Conservation (phyloP, 257 asterid species). For the Fraxinus pennsylvanica region DNA sequence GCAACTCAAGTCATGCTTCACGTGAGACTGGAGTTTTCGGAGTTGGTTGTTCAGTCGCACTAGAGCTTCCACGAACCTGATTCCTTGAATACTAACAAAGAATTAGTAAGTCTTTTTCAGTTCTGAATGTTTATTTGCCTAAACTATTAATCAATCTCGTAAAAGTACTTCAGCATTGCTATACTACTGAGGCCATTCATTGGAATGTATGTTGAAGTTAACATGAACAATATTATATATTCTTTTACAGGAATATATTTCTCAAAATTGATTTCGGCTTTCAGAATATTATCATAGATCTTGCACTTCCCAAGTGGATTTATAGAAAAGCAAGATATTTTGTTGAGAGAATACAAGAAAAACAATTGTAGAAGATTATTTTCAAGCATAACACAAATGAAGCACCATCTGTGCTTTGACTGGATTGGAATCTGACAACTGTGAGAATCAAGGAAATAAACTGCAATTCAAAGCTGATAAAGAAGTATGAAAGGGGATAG, state of each 20-base stretch:
- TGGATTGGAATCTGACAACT: not conserved
- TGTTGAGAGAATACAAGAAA: not conserved
- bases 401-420: not conserved
- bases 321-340: not conserved
- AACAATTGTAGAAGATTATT: not conserved
- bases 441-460: not conserved
- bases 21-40: not conserved
- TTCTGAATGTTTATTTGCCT: not conserved
- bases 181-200: not conserved
- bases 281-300: not conserved
- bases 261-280: not conserved
- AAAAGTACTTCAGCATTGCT: not conserved
- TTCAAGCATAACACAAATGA: not conserved
- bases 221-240: not conserved
- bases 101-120: not conserved
- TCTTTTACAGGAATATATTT: not conserved
- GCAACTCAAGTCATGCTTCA: not conserved
- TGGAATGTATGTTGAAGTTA: not conserved
- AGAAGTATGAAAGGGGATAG: not conserved
- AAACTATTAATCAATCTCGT: not conserved
- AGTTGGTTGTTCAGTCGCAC: not conserved
- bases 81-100: not conserved
- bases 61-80: not conserved
- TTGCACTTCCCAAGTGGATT: not conserved
- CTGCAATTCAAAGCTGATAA: not conserved